A percentile compares a stretch with the other conserved stretches of the same genome.
These are phyloP conservation scores for Populus ilicifolia DNA, from an alignment of 345 rosid species.

Conservation along the genomic window DNA sequence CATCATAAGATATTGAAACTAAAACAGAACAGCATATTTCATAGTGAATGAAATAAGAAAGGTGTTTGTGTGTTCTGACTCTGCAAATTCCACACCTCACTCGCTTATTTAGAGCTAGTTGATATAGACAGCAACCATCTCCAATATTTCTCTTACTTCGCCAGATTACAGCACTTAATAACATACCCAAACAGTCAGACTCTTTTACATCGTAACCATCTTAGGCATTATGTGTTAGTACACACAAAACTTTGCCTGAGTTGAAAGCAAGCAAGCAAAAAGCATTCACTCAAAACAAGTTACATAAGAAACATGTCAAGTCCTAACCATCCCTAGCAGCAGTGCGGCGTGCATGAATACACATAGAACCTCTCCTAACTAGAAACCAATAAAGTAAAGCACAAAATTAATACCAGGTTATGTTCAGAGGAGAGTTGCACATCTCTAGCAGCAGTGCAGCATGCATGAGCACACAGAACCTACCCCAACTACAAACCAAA, in stretches of 20 bases:
- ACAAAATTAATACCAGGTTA: too few relatives aligned
- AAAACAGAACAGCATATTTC: not conserved
- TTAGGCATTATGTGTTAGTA: not conserved
- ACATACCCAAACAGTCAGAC: not conserved
- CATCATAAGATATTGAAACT: not conserved
- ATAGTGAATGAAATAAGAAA: not conserved
- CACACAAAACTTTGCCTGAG: not conserved
- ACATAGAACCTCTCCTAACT: too few relatives aligned
- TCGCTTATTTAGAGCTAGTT: not conserved
- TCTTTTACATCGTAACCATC: not conserved
- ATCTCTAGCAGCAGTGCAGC: too few relatives aligned
- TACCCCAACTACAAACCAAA: not conserved
- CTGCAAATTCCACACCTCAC: not conserved
- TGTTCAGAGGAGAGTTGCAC: too few relatives aligned
- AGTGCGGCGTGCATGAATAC: too few relatives aligned
- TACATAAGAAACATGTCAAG: not conserved
- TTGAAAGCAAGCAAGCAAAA: not conserved
- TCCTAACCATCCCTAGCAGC: not conserved
- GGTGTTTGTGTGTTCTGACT: not conserved
- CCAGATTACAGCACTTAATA: not conserved
- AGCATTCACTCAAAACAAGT: not conserved
- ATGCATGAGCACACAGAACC: not conserved
- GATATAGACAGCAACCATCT: not conserved
- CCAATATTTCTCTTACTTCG: not conserved
- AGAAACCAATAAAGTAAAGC: too few relatives aligned